Evolutionary conservation across 2,329 filamentous ascomycete genomes (phyloP).

Genomic region (Sporothrix phasma): DNA sequence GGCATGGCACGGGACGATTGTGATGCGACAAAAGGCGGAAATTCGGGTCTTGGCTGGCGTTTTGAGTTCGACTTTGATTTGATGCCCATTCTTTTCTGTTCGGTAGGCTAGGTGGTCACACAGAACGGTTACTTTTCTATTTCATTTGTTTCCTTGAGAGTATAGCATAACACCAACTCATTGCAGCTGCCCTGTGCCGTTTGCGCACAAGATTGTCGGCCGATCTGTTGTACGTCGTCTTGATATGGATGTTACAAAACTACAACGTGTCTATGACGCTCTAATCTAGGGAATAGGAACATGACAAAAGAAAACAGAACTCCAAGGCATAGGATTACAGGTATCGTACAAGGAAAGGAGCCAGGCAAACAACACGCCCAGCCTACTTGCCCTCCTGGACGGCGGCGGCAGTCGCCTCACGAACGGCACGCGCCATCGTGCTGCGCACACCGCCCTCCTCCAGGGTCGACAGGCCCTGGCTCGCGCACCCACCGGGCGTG

Average conservation of each 20-base stretch:
- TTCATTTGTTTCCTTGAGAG: neutral
- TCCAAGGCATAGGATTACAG: neutral
- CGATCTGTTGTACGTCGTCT: neutral
- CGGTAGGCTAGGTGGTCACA: neutral
- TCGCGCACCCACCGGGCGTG: slow-evolving; percentile 69
- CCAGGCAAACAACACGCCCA: too few relatives aligned
- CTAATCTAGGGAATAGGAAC: slow-evolving; percentile 2
- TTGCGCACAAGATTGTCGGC: neutral
- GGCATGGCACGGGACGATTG: neutral
- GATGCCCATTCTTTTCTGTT: neutral
- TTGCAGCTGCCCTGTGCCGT: neutral
- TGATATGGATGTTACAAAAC: neutral
- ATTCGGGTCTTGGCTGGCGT: neutral
- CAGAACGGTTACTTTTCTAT: neutral
- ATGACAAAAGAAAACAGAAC: neutral
- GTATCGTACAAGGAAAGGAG: neutral
- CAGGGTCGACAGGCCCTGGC: slow-evolving; percentile 60
- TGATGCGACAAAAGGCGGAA: neutral
- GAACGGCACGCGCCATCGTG: slow-evolving; percentile 55
- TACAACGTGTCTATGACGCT: neutral
- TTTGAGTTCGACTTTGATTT: neutral
- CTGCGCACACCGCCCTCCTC: slow-evolving; percentile 64
- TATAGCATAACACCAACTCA: neutral
- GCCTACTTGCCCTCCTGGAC: slow-evolving; percentile 29
- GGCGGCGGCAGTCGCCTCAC: slow-evolving; percentile 56